These are phyloP conservation scores for Lanmaoa rubissima DNA, from an alignment of 768 basidiomycete genomes.

Conservation along the genomic window DNA sequence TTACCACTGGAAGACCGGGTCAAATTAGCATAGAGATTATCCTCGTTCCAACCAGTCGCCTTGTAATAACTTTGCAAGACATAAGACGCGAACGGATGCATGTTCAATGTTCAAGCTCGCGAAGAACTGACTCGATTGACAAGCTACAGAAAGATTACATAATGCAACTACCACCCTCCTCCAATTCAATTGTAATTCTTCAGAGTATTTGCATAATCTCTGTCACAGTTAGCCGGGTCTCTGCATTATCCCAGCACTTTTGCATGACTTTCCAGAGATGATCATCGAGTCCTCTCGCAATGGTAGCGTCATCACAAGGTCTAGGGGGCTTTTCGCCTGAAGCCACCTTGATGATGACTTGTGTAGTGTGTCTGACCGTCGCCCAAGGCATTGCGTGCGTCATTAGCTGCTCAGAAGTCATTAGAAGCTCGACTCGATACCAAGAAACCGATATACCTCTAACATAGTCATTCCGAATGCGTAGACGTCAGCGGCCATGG, in stretches of 20 bases:
- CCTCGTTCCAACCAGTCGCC: conserved; percentile 96
- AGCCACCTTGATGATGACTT: conserved; percentile 47
- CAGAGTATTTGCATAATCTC: conserved; percentile 30
- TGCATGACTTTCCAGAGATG: conserved; percentile 44
- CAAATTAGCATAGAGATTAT: conserved; percentile 88
- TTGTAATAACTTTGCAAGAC: conserved; percentile 87
- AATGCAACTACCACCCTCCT: not conserved
- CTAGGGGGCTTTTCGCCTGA: conserved; percentile 43
- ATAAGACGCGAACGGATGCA: conserved; percentile 88
- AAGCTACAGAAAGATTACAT: conserved; percentile 10
- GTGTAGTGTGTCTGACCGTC: conserved; percentile 49
- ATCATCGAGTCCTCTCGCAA: conserved; percentile 45
- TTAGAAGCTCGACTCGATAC: not conserved
- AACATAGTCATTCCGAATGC: conserved; percentile 57
- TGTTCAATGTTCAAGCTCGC: conserved; percentile 35
- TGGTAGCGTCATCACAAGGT: conserved; percentile 35
- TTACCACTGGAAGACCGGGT: conserved; percentile 87
- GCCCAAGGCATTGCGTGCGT: conserved; percentile 53
- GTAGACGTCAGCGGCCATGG: conserved; percentile 50
- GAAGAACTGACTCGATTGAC: too few species aligned
- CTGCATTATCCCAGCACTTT: conserved; percentile 42
- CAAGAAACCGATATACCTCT: conserved; percentile 37
- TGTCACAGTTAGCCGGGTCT: conserved; percentile 40
- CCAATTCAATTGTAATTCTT: not conserved
- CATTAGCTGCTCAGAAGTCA: conserved; percentile 39